phyloP scores from a whole-genome alignment of 2,329 filamentous ascomycete species.

The Didymella lethalis region DNA sequence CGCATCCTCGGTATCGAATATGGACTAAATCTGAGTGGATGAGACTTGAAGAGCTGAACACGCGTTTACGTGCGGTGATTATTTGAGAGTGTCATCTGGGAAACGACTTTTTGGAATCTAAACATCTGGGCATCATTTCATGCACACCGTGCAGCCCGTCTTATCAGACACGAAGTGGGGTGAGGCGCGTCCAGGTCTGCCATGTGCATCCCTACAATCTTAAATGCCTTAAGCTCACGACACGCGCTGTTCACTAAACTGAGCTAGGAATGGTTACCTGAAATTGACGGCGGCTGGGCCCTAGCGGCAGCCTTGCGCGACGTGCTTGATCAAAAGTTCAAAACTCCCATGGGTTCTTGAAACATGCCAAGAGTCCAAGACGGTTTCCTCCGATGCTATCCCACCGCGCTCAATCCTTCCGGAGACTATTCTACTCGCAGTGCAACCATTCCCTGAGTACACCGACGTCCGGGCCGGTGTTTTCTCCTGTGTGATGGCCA shows the following conservation, averaged over 20 bases:
- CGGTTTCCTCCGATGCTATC: conserved; percentile 16
- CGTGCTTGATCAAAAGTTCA: not conserved
- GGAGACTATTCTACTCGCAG: conserved; percentile 18
- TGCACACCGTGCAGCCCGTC: conserved; percentile 5
- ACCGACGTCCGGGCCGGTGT: conserved; percentile 2
- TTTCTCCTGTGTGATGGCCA: conserved; percentile 8
- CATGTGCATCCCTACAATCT: conserved; percentile 12
- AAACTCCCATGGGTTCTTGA: conserved; percentile 8
- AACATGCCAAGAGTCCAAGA: conserved; percentile 8
- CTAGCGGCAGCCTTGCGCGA: conserved; percentile 16
- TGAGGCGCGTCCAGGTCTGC: conserved; percentile 11
- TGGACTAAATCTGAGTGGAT: not conserved
- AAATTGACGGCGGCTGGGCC: conserved; percentile 10
- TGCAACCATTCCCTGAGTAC: conserved; percentile 10
- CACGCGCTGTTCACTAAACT: not conserved
- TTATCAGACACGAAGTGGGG: conserved; percentile 1
- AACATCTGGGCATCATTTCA: not conserved
- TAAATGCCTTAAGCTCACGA: conserved; percentile 18
- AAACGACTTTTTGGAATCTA: not conserved
- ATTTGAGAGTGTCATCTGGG: not conserved
- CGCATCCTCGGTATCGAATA: not conserved
- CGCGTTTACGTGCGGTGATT: not conserved
- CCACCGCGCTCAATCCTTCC: conserved; percentile 10
- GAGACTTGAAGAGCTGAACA: not conserved
- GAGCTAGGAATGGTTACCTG: not conserved